Base-by-base conservation (phyloP, 164 flowering plant species). In the Platanus orientalis region DNA sequence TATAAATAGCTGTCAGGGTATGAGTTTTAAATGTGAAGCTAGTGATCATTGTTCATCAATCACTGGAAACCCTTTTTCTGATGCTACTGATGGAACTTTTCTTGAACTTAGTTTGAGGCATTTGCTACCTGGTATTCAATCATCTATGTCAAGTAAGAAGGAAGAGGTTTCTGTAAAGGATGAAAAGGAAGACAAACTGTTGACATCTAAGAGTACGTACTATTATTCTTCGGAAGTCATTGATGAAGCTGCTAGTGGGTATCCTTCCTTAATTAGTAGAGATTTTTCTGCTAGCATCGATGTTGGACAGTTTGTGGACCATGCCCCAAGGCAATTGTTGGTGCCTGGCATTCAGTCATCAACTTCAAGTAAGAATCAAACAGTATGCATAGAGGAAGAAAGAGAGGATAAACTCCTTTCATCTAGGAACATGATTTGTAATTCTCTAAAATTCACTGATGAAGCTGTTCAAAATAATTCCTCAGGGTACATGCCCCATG, bases 401-500 rank as follows among this genome's bases (percentile, higher is more conserved):
- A 64, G 23, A 32, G 71, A 74, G 29, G 61, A 55, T 58, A 69
- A 69, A 42, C 13, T 52, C 24, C 24, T 58, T 58, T 60, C 57
- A 20, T 57, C 70, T 44, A 54, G 54, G 54, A 53, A 52, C 59
- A 6, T 42, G 24, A 64, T 51, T 68, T 62, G 57, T 68, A 61
- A 69, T 66, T 49, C 66, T 66, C 61, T 64, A 30, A 75, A 68
- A 61, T 64, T 48, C 26, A 71, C 73, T 50, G 71, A 75, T 50
- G 82, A 77, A 64, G 70, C 73, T 42, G 72, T 64, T 71, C 71
- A 69, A n/a, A 65, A 77, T 49, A 78, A 70, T 67, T 63, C 61
- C 12, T 68, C 69, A 19, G 69, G 63, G 65, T 52, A 62, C 57
- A 72, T 36, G 36, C 62, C 74, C 7, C 63, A 50, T 69, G 68